These are phyloP conservation scores for Tylopilus sp. DNA, from an alignment of 768 basidiomycete species.

Conservation along the genomic window DNA sequence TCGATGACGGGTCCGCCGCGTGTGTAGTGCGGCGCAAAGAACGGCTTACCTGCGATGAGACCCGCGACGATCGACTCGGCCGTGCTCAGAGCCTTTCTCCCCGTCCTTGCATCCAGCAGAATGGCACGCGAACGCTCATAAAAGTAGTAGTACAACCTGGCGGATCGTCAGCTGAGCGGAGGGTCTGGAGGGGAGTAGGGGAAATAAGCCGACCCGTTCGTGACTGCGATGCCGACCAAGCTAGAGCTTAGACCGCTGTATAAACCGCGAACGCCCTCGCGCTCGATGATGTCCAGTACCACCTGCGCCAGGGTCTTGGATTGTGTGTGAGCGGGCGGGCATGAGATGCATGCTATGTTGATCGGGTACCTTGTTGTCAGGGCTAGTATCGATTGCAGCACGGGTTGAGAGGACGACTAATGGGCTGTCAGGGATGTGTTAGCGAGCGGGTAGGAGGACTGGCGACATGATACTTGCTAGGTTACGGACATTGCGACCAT, in stretches of 20 bases:
- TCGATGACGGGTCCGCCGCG: not conserved
- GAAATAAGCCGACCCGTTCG: conserved; percentile 68
- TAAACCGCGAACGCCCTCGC: conserved; percentile 80
- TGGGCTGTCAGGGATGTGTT: conserved; percentile 50
- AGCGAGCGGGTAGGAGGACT: not conserved
- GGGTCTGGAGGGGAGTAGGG: not conserved
- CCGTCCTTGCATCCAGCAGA: conserved; percentile 51
- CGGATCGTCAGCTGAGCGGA: not conserved
- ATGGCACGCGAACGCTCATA: conserved; percentile 67
- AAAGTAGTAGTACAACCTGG: conserved; percentile 90
- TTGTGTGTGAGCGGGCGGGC: not conserved
- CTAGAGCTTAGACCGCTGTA: conserved; percentile 87
- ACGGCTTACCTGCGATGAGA: conserved; percentile 71
- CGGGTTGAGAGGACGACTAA: conserved; percentile 90
- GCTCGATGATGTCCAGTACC: conserved; percentile 70
- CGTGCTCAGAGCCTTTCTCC: conserved; percentile 71
- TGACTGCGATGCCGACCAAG: conserved; percentile 86
- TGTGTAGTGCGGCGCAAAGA: not conserved
- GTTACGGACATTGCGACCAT: conserved; percentile 88
- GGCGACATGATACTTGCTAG: conserved; percentile 50
- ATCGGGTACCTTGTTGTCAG: conserved; percentile 59
- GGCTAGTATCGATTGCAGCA: conserved; percentile 86
- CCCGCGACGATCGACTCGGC: conserved; percentile 89
- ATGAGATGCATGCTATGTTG: not conserved
- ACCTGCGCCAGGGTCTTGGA: conserved; percentile 65